A percentile compares a stretch with the other conserved stretches of the same genome.
Conservation (phyloP, 768 basidiomycete species). For the Zangia roseola region DNA sequence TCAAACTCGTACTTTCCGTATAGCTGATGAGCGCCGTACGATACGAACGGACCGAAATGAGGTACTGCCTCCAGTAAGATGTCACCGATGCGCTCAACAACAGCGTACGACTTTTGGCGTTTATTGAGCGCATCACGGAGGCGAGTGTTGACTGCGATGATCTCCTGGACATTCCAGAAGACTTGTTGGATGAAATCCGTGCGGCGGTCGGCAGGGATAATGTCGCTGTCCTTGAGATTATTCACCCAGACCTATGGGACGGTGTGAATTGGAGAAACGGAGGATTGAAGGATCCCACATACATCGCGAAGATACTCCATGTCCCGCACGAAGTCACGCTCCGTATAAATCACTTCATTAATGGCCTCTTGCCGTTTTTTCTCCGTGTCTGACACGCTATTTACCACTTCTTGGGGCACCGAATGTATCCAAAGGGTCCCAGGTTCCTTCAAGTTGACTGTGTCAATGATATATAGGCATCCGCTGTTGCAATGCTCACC, state of each 20-base stretch:
- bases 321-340: conserved; percentile 96
- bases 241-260: conserved; percentile 78
- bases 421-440: conserved; percentile 96
- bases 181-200: conserved; percentile 90
- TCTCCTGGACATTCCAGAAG: conserved; percentile 97
- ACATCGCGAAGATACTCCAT: conserved; percentile 98
- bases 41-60: conserved; percentile 89
- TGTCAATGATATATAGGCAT: conserved; percentile 5
- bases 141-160: conserved; percentile 85
- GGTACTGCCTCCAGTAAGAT: conserved; percentile 85
- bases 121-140: conserved; percentile 94
- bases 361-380: conserved; percentile 97
- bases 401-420: conserved; percentile 90
- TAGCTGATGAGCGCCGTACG: conserved; percentile 93
- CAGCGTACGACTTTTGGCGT: conserved; percentile 91
- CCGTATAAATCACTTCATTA: conserved; percentile 93
- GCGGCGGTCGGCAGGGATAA: conserved; percentile 74
- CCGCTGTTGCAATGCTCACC: conserved; percentile 38
- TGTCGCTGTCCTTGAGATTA: conserved; percentile 70
- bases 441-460: conserved; percentile 51
- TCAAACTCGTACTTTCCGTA: conserved; percentile 99
- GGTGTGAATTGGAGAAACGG: neutral
- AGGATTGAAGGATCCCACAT: conserved; percentile 28
- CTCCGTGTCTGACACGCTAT: conserved; percentile 89
- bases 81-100: conserved; percentile 91